A percentile compares a stretch with the other conserved stretches of the same genome.
phyloP scores from a whole-genome alignment of 148 eudicot species.

The Chenopodium suecicum region DNA sequence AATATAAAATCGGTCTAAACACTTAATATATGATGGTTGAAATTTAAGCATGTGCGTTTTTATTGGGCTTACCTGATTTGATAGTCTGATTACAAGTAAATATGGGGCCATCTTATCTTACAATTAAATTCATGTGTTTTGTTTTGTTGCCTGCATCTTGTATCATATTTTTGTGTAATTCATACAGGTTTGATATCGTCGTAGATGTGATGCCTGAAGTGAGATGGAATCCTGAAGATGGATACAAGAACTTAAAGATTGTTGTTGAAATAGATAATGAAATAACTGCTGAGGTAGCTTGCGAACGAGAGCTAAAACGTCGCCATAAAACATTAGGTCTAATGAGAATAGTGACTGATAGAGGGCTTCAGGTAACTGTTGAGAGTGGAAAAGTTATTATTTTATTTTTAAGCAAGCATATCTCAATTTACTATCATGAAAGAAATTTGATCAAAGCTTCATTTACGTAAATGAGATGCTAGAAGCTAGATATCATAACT shows the following conservation, averaged over 20 bases:
- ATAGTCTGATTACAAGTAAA: no score
- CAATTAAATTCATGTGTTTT: not conserved
- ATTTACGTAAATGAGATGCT: not conserved
- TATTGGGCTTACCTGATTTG: not conserved
- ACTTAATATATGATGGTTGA: not conserved
- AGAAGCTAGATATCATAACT: not conserved
- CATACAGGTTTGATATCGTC: conserved; percentile 72
- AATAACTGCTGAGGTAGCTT: conserved; percentile 71
- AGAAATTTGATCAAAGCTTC: not conserved
- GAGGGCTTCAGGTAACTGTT: conserved; percentile 84
- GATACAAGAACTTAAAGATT: conserved; percentile 79
- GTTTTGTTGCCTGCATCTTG: conserved; percentile 7
- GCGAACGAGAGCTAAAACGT: conserved; percentile 74
- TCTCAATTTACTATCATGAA: not conserved
- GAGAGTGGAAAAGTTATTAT: not conserved
- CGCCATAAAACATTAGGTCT: conserved; percentile 75
- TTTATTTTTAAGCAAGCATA: not conserved
- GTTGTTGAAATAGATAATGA: conserved; percentile 90
- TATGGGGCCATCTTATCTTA: not conserved
- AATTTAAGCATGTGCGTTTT: not conserved
- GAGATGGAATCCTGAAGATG: conserved; percentile 82
- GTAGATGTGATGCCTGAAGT: conserved; percentile 89
- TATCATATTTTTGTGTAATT: conserved; percentile 11
- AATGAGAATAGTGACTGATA: conserved; percentile 74
- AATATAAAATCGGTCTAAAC: not conserved